These are phyloP conservation scores for Lotmaria passim DNA, from an alignment of 208 protist genomes.

Conservation along the genomic window DNA sequence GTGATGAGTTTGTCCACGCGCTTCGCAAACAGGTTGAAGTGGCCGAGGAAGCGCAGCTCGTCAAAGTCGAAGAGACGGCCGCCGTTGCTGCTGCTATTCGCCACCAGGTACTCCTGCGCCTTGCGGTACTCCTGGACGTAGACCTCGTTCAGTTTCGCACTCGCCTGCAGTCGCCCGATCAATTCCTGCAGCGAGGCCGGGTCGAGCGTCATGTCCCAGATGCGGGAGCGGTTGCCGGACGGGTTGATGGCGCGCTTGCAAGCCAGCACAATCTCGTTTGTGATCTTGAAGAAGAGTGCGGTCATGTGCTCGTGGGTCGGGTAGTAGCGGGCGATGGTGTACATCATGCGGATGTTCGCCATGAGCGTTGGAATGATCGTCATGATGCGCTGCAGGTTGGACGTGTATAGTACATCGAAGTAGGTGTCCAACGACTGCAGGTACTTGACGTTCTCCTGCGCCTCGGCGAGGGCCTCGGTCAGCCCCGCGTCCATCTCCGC, in stretches of 20 bases:
- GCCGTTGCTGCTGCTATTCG: constrained; percentile 53
- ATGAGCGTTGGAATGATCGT: constrained; percentile 95
- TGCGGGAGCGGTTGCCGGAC: constrained; percentile 76
- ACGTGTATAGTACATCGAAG: constrained; percentile 96
- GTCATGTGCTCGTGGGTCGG: constrained; percentile 95
- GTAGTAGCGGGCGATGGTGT: constrained; percentile 97
- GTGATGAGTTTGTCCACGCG: constrained; percentile 97
- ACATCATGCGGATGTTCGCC: constrained; percentile 97
- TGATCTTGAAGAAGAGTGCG: constrained; percentile 97
- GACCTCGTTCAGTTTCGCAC: constrained; percentile 91
- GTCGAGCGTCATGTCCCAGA: constrained; percentile 93
- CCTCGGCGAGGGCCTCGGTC: constrained; percentile 96
- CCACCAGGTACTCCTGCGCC: constrained; percentile 86
- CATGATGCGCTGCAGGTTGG: constrained; percentile 92
- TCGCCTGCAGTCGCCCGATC: constrained; percentile 82
- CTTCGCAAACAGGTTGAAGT: constrained; percentile 98
- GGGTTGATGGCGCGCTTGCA: constrained; percentile 95
- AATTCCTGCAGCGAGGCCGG: constrained; percentile 76
- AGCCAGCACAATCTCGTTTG: constrained; percentile 95
- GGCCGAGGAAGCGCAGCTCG: constrained; percentile 96
- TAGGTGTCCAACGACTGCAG: constrained; percentile 96
- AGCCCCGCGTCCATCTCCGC: constrained; percentile 86
- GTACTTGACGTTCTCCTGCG: constrained; percentile 98
- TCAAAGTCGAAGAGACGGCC: constrained; percentile 93
- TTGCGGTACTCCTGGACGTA: constrained; percentile 95